A percentile compares a stretch with the other conserved stretches of the same genome.
These are phyloP conservation scores for Termitomyces sp. DNA, from an alignment of 1,284 basidiomycete species.

Conservation along the genomic window DNA sequence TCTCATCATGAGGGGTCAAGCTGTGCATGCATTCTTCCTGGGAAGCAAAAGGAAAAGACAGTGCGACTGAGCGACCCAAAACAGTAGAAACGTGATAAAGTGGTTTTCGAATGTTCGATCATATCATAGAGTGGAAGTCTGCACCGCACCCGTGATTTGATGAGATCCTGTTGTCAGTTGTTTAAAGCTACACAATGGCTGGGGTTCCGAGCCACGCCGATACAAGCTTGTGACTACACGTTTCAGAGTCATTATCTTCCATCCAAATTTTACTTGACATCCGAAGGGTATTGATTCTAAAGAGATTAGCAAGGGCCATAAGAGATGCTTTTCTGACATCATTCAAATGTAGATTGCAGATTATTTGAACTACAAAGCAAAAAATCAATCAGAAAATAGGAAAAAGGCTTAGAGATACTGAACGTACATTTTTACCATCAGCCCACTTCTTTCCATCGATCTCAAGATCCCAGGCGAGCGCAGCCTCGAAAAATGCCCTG, in stretches of 20 bases:
- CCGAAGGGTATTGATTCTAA: not conserved
- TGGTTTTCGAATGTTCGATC: not conserved
- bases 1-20: not conserved
- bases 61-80: not conserved
- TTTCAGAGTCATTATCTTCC: not conserved
- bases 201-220: not conserved
- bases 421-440: slow-evolving; percentile 80
- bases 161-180: too few relatives aligned
- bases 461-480: slow-evolving; percentile 88
- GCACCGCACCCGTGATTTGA: not conserved
- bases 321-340: not conserved
- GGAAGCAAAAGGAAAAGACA: not conserved
- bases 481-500: slow-evolving; percentile 86
- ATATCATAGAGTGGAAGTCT: not conserved
- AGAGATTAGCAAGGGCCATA: not conserved
- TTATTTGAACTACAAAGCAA: slow-evolving; percentile 25
- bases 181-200: not conserved
- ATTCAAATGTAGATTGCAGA: not conserved
- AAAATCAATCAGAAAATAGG: not conserved
- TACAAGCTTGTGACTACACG: not conserved
- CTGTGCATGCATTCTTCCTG: not conserved
- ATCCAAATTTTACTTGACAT: not conserved
- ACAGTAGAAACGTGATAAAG: not conserved
- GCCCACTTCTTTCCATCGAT: slow-evolving; percentile 82
- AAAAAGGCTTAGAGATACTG: slow-evolving; percentile 6